These are phyloP conservation scores for Penicillium sp. DNA, from an alignment of 2,329 filamentous ascomycete genomes.

Conservation along the genomic window DNA sequence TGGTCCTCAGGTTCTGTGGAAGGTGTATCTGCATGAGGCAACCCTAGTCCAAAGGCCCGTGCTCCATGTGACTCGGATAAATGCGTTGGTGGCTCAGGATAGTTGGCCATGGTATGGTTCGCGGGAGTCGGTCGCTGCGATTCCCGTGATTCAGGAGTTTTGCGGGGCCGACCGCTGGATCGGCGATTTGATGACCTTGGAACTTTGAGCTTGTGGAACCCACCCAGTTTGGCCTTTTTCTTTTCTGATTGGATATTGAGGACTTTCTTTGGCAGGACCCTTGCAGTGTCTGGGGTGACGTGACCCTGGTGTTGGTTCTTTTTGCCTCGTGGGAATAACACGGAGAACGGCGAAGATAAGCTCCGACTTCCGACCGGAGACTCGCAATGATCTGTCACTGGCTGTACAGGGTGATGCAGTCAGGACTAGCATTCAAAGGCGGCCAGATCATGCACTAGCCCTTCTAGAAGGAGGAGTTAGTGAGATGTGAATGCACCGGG, in stretches of 20 bases:
- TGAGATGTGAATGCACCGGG: background rate
- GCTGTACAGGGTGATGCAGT: background rate
- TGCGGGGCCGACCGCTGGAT: conserved; percentile 3
- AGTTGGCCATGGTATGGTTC: conserved; percentile 15
- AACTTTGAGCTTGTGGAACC: background rate
- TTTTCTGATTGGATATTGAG: background rate
- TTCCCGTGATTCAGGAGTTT: background rate
- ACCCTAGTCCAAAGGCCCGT: conserved; percentile 3
- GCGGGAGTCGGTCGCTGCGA: conserved; percentile 5
- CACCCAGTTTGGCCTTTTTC: no score
- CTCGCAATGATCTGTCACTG: background rate
- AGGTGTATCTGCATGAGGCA: background rate
- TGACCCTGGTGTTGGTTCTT: background rate
- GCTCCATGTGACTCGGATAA: conserved; percentile 5
- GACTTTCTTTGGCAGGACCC: background rate
- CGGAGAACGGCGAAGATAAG: conserved; percentile 22
- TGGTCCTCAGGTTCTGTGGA: conserved; percentile 20
- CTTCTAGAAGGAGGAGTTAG: background rate
- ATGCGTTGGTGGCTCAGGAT: conserved; percentile 31
- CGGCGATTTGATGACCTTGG: background rate
- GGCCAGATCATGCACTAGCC: background rate
- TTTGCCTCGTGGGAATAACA: background rate
- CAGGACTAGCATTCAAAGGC: background rate
- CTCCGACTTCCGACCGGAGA: conserved; percentile 24
- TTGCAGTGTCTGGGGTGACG: background rate